These are phyloP conservation scores for Phytophthora sansomeana DNA, from an alignment of 352 stramenopile genomes.

Conservation along the genomic window DNA sequence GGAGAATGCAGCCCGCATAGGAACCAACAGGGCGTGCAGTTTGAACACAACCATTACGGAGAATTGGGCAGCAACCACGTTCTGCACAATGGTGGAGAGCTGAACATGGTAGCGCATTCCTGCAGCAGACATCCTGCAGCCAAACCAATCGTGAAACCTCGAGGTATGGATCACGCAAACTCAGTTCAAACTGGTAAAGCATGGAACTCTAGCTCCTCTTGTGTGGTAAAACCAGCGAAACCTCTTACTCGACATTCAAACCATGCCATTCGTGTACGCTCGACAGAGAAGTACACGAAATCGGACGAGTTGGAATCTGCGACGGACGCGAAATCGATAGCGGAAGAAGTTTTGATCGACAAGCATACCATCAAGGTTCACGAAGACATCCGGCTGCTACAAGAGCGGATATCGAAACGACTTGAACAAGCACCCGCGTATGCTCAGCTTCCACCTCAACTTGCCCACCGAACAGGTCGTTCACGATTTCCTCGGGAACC, in stretches of 20 bases:
- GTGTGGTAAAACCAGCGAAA: not conserved
- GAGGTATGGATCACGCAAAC: not conserved
- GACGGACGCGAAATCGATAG: not conserved
- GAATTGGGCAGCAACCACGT: slow-evolving; percentile 5
- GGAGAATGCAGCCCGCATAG: slow-evolving; percentile 12
- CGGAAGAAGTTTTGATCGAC: slow-evolving; percentile 57
- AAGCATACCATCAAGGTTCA: slow-evolving; percentile 71
- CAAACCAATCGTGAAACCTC: not conserved
- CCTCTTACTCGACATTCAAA: not conserved
- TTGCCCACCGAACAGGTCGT: slow-evolving; percentile 3
- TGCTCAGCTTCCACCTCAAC: slow-evolving; percentile 13
- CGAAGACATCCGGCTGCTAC: slow-evolving; percentile 74
- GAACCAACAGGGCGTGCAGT: not conserved
- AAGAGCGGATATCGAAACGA: slow-evolving; percentile 69
- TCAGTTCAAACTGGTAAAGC: not conserved
- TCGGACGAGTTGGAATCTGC: not conserved
- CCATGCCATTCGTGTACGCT: not conserved
- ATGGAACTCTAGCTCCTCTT: not conserved
- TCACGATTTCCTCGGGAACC: not conserved
- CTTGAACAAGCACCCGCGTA: slow-evolving; percentile 50
- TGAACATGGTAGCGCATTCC: slow-evolving; percentile 2
- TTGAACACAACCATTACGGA: slow-evolving; percentile 8
- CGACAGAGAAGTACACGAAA: not conserved
- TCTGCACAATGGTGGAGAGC: slow-evolving; percentile 3
- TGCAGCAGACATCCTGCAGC: slow-evolving; percentile 10